Evolutionary conservation across 176 grass and related monocot genomes (phyloP), one percentile per base, ranked within the genome.

Genomic region (Zizania latifolia): DNA sequence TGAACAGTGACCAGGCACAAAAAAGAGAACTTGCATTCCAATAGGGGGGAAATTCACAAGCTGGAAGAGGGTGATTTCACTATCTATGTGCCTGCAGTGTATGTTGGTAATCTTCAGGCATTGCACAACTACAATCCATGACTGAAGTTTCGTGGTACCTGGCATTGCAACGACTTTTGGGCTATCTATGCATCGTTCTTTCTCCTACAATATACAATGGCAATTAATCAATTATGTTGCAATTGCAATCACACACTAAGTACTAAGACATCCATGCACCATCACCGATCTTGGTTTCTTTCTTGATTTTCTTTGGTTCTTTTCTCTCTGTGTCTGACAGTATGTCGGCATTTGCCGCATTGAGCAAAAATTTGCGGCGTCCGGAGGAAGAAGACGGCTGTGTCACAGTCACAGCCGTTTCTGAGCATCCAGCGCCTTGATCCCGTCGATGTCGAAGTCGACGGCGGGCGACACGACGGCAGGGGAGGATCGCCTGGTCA

Each of bases 381-480:
- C 68, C 59, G 2, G 17, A 53, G 7, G 0, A 14, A 23, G 8
- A 3, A n/a, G n/a, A 26, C 1, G 37, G 44, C 5, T 5, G 8
- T 8, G 57, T 50, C 9, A 6, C 9, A 17, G 6, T 75, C 76
- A 74, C 26, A 12, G 21, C 16, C 60, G 65, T 24, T 68, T 67
- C 29, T 68, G 58, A 4, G 6, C 65, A 23, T 65, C 80, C 72
- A 89, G 79, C 78, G 72, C 74, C 56, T 58, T 85, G 50, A 88
- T 92, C 74, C 83, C n/a, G 51, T 89, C 83, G 67, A 86, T 78
- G 70, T 89, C 80, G 53, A 81, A 78, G 27, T 58, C 44, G 16
- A 81, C 66, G 0, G 54, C n/a, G 3, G 83, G 51, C 1, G 65
- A 53, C 48, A 53, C 68, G 8, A 71, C 33, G 0, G 71, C 28